phyloP scores from a whole-genome alignment of 2,329 filamentous ascomycete species.

The Amylocarpus encephaloides region DNA sequence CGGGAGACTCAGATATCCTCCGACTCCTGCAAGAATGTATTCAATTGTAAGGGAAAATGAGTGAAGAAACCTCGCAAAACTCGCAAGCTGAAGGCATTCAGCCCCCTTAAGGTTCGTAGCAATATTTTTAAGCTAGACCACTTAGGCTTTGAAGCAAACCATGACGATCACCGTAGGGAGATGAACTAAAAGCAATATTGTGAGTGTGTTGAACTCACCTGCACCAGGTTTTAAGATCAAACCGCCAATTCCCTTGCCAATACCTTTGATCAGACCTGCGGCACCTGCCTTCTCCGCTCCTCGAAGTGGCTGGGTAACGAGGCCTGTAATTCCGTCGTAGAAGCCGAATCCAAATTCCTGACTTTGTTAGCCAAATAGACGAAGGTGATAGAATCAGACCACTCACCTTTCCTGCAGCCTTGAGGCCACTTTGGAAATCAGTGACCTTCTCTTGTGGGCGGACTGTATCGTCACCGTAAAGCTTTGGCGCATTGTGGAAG shows the following conservation, averaged over 20 bases:
- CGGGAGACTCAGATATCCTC: no score
- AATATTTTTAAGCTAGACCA: no score
- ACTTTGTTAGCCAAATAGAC: neutral
- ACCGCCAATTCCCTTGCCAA: conserved; percentile 79
- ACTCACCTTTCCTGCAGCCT: conserved; percentile 62
- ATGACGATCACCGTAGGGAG: neutral
- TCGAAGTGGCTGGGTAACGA: conserved; percentile 70
- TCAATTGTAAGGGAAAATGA: no score
- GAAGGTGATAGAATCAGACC: neutral
- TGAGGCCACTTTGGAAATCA: conserved; percentile 67
- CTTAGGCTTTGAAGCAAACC: no score
- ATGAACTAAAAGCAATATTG: neutral
- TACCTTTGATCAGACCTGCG: conserved; percentile 66
- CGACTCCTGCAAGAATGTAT: no score
- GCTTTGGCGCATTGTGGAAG: conserved; percentile 77
- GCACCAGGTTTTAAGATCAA: conserved; percentile 76
- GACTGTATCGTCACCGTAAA: conserved; percentile 81
- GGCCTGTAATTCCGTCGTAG: conserved; percentile 74
- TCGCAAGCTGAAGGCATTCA: no score
- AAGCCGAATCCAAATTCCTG: conserved; percentile 68
- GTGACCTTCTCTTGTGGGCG: conserved; percentile 74
- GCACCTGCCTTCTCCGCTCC: conserved; percentile 61
- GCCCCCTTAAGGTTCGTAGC: no score
- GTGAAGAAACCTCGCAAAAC: neutral
- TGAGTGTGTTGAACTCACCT: conserved; percentile 41